phyloP scores from a whole-genome alignment of 2,329 filamentous ascomycete species.

The Aspergillus neotritici region DNA sequence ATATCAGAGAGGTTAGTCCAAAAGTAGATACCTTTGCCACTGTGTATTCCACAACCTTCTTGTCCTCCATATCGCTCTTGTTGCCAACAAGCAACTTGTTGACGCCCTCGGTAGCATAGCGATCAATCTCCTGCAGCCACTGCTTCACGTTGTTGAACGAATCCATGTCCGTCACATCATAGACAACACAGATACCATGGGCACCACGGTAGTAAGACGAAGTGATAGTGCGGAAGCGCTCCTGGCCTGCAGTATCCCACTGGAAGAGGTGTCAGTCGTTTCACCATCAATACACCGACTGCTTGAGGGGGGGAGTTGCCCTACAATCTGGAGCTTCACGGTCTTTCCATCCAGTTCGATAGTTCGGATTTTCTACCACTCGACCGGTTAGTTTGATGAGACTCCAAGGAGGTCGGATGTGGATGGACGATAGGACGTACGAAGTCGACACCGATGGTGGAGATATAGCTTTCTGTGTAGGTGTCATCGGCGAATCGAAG shows the following conservation, averaged over 20 bases:
- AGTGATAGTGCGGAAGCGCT: conserved; percentile 99
- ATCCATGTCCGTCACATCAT: conserved; percentile 99
- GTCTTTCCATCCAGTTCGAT: conserved; percentile 99
- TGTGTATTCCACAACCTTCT: conserved; percentile 99
- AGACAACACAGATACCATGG: conserved; percentile 98
- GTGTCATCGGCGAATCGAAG: conserved; percentile 98
- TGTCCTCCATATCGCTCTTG: conserved; percentile 99
- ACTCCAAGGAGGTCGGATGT: conserved; percentile 1
- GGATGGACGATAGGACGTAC: conserved; percentile 52
- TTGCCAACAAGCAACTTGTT: conserved; percentile 99
- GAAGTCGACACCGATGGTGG: conserved; percentile 98
- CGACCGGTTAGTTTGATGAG: conserved; percentile 14
- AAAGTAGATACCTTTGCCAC: conserved; percentile 78
- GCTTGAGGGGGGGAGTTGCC: conserved; percentile 28
- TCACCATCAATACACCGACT: not conserved
- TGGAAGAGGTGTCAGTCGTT: conserved; percentile 39
- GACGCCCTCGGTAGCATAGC: conserved; percentile 97
- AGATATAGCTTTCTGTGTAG: conserved; percentile 99
- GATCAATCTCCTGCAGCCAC: conserved; percentile 99
- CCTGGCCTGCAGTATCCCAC: conserved; percentile 99
- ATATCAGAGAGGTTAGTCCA: not conserved
- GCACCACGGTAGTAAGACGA: conserved; percentile 99
- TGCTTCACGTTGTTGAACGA: conserved; percentile 99
- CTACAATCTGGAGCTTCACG: conserved; percentile 97
- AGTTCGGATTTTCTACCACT: conserved; percentile 88